Conservation (phyloP, 2,329 filamentous ascomycete genomes). For the Sarocladium brachiariae region DNA sequence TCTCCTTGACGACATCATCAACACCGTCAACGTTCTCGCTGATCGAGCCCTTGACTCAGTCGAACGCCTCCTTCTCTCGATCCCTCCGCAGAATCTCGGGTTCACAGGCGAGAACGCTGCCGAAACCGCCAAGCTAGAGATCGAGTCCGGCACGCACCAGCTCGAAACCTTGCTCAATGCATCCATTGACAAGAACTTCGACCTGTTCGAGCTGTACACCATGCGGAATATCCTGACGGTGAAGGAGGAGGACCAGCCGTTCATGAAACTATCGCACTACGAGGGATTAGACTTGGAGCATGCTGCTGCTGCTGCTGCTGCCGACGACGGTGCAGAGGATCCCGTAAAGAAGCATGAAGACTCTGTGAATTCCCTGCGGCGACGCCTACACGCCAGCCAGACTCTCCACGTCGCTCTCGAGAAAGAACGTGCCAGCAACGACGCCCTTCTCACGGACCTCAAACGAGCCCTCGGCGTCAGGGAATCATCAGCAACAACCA, state of each 20-base stretch:
- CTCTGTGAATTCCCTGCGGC: conserved; percentile 63
- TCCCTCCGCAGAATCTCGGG: conserved; percentile 71
- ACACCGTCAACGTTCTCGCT: conserved; percentile 88
- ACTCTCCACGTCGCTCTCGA: conserved; percentile 64
- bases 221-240: conserved; percentile 78
- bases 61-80: conserved; percentile 71
- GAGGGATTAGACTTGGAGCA: conserved; percentile 51
- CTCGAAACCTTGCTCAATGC: conserved; percentile 75
- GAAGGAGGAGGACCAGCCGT: conserved; percentile 61
- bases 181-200: conserved; percentile 77
- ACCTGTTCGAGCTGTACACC: conserved; percentile 83
- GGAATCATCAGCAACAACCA: conserved; percentile 10
- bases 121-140: conserved; percentile 52
- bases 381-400: conserved; percentile 70
- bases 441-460: conserved; percentile 60
- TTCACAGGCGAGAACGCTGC: conserved; percentile 42
- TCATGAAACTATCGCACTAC: conserved; percentile 81
- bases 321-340: background rate
- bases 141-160: conserved; percentile 82
- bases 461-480: conserved; percentile 33
- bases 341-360: conserved; percentile 30
- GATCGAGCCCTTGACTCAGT: conserved; percentile 85
- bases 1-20: conserved; percentile 96
- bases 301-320: conserved; percentile 14
- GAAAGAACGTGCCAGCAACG: conserved; percentile 66